A percentile compares a stretch with the other conserved stretches of the same genome.
Conservation (phyloP, 805 yeast species). For the Metschnikowia kofuensis region DNA sequence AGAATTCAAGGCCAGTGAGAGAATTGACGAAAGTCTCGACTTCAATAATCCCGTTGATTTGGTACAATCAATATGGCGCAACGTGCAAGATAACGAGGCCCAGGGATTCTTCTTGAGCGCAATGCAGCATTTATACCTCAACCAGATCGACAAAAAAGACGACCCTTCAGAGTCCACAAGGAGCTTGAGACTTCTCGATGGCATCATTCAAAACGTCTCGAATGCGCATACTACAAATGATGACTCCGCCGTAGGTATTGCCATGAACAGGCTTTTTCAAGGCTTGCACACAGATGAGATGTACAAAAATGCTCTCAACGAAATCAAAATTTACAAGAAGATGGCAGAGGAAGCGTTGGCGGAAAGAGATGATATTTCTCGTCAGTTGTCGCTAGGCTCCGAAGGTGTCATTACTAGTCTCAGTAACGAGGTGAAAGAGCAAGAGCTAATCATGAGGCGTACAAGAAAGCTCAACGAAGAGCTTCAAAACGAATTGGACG, state of each 20-base stretch:
- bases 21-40: conserved; percentile 44
- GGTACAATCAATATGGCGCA: conserved; percentile 55
- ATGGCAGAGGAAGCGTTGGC: conserved; percentile 29
- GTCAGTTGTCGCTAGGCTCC: conserved; percentile 71
- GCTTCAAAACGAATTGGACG: conserved; percentile 60
- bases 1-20: conserved; percentile 36
- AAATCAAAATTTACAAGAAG: conserved; percentile 19
- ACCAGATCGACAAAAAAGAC: conserved; percentile 50
- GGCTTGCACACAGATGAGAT: conserved; percentile 81
- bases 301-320: conserved; percentile 62
- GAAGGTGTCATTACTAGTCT: conserved; percentile 66
- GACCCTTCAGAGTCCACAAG: conserved; percentile 42
- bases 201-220: conserved; percentile 60
- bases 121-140: conserved; percentile 62
- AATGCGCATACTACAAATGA: conserved; percentile 50
- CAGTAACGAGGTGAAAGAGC: conserved; percentile 60
- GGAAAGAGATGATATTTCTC: conserved; percentile 53
- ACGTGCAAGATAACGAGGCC: conserved; percentile 56
- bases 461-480: conserved; percentile 63
- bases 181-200: conserved; percentile 61
- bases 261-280: conserved; percentile 69
- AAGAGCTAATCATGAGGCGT: conserved; percentile 53
- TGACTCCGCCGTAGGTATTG: conserved; percentile 58
- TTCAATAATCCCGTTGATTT: conserved; percentile 73
- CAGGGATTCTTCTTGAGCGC: conserved; percentile 59